Evolutionary conservation across 805 yeast genomes (phyloP).

Genomic region (Wickerhamomyces rabaulensis): DNA sequence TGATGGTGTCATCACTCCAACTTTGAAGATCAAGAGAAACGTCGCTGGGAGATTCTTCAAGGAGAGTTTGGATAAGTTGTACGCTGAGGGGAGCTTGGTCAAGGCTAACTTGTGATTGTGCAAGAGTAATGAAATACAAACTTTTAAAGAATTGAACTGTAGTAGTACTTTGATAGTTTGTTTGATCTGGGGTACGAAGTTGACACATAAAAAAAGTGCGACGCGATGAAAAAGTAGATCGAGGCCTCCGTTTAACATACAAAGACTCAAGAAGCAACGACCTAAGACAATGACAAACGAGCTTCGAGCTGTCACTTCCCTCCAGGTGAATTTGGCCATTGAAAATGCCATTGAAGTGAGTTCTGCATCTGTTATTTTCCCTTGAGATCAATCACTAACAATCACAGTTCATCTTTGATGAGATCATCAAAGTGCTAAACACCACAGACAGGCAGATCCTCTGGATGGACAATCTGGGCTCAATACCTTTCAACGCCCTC

Average conservation of each 20-base stretch:
- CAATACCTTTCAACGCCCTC: not conserved
- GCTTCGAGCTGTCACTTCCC: not conserved
- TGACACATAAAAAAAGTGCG: not conserved
- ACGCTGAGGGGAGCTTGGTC: constrained; percentile 31
- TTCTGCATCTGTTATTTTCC: no score
- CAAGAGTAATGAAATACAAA: no score
- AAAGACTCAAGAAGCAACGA: not conserved
- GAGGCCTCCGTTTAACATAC: no score
- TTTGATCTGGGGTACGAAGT: not conserved
- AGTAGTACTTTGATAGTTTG: no score
- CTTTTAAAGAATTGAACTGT: no score
- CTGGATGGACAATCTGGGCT: constrained; percentile 4
- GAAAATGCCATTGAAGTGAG: not conserved
- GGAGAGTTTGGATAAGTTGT: constrained; percentile 33
- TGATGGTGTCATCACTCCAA: constrained; percentile 51
- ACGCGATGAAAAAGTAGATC: not conserved
- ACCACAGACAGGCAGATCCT: not conserved
- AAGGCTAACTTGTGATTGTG: not conserved
- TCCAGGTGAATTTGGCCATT: not conserved
- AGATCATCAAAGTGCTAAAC: not conserved
- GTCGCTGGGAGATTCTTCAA: constrained; percentile 34
- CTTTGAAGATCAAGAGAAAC: constrained; percentile 40
- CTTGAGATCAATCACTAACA: not conserved
- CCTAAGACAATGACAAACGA: not conserved
- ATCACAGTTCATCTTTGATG: constrained; percentile 1